phyloP scores from a whole-genome alignment of 345 rosid species.

The Salix udensis region DNA sequence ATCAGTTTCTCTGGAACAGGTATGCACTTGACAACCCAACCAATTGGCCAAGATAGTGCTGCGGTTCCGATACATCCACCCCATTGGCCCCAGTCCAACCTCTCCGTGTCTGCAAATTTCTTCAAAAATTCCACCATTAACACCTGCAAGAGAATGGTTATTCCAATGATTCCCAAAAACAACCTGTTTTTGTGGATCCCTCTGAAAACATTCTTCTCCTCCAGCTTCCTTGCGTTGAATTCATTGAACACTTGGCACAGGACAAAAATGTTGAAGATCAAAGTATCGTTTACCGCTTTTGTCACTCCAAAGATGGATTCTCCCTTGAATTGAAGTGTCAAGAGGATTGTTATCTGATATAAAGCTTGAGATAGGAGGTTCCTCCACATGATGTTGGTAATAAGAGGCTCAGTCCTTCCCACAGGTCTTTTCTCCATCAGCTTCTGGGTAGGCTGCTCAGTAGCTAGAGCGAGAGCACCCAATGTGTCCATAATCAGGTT shows the following conservation, averaged over 20 bases:
- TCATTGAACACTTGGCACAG: conserved; percentile 81
- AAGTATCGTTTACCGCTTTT: conserved; percentile 50
- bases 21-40: no score
- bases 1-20: no score
- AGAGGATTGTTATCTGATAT: conserved; percentile 55
- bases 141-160: conserved; percentile 56
- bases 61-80: conserved; percentile 53
- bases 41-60: no score
- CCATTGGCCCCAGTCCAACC: conserved; percentile 66
- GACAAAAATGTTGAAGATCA: conserved; percentile 68
- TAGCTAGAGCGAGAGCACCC: conserved; percentile 69
- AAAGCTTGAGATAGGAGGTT: conserved; percentile 60
- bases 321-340: conserved; percentile 65
- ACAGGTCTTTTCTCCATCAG: conserved; percentile 59
- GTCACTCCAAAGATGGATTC: conserved; percentile 48
- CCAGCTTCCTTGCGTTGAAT: conserved; percentile 70
- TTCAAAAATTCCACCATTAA: conserved; percentile 70
- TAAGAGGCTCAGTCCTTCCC: conserved; percentile 58
- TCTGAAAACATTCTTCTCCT: conserved; percentile 65
- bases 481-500: conserved; percentile 77
- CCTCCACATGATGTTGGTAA: conserved; percentile 77
- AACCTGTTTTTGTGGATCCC: conserved; percentile 62
- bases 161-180: conserved; percentile 51
- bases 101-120: conserved; percentile 69
- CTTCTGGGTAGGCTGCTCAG: conserved; percentile 61